A percentile compares a stretch with the other conserved stretches of the same genome.
Conservation (phyloP, 768 basidiomycete species). For the Leucocoprinus leucothites region DNA sequence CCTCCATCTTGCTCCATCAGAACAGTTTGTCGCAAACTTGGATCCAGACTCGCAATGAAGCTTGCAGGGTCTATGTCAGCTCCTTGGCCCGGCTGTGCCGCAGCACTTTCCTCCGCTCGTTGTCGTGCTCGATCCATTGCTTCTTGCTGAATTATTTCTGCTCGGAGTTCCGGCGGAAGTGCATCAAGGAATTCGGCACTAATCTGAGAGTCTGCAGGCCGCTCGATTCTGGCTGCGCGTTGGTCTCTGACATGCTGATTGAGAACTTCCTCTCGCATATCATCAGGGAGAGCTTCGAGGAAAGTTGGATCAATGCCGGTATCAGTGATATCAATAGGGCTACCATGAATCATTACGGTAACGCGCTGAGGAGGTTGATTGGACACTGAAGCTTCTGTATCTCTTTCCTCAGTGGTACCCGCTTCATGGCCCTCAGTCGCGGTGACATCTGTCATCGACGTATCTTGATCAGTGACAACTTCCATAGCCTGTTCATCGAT, state of each 20-base stretch:
- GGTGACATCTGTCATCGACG: conserved; percentile 31
- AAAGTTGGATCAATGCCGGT: conserved; percentile 98
- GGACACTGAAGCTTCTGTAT: conserved; percentile 19
- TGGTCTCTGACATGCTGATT: conserved; percentile 96
- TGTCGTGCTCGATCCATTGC: conserved; percentile 72
- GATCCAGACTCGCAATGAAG: conserved; percentile 91
- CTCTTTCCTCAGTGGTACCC: conserved; percentile 56
- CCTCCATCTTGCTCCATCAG: conserved; percentile 86
- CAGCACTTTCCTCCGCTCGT: conserved; percentile 33
- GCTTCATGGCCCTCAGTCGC: conserved; percentile 17
- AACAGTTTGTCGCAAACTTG: conserved; percentile 85
- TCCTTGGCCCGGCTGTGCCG: conserved; percentile 45
- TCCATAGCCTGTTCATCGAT: conserved; percentile 13
- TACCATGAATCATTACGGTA: conserved; percentile 90
- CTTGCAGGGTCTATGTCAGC: conserved; percentile 85
- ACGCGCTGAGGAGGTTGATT: conserved; percentile 51
- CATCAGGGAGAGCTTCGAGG: conserved; percentile 95
- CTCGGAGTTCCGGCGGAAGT: conserved; percentile 92
- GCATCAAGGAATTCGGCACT: conserved; percentile 95
- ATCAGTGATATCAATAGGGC: conserved; percentile 94
- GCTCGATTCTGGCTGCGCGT: conserved; percentile 71
- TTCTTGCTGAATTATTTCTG: conserved; percentile 96
- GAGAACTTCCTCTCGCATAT: conserved; percentile 97
- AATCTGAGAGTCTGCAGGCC: conserved; percentile 82
- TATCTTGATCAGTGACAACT: conserved; percentile 21